Evolutionary conservation across 345 rosid species (phyloP).

Genomic region (Salix koriyanagi): DNA sequence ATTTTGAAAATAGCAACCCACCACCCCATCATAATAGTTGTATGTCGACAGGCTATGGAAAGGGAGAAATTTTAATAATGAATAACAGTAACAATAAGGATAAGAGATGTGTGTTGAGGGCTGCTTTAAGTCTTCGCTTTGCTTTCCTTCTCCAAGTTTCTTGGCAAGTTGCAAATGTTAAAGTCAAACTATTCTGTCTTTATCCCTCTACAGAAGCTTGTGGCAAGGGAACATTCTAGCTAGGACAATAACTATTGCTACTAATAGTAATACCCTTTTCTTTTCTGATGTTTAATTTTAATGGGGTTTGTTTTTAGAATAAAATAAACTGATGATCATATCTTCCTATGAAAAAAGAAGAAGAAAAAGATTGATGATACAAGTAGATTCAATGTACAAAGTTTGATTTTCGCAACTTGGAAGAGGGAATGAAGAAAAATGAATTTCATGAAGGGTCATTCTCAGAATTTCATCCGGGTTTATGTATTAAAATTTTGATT

Average conservation of each 20-base stretch:
- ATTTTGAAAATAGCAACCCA: background rate
- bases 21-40: background rate
- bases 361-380: background rate
- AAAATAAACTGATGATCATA: too few relatives aligned
- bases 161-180: constrained; percentile 4
- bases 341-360: too few relatives aligned
- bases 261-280: too few relatives aligned
- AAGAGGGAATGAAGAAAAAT: background rate
- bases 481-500: background rate
- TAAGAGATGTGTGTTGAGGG: background rate
- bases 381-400: too few relatives aligned
- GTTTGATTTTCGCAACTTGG: background rate
- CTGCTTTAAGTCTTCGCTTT: background rate
- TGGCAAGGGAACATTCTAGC: background rate
- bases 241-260: background rate
- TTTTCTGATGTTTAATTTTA: too few relatives aligned
- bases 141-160: background rate
- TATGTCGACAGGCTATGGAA: background rate
- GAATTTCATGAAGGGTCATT: background rate
- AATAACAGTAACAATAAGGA: background rate
- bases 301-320: too few relatives aligned
- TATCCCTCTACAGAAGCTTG: background rate
- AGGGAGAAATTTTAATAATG: background rate
- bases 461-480: background rate
- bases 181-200: background rate